Conservation (phyloP, 169 alveolate species). For the Plasmodium gaboni region DNA sequence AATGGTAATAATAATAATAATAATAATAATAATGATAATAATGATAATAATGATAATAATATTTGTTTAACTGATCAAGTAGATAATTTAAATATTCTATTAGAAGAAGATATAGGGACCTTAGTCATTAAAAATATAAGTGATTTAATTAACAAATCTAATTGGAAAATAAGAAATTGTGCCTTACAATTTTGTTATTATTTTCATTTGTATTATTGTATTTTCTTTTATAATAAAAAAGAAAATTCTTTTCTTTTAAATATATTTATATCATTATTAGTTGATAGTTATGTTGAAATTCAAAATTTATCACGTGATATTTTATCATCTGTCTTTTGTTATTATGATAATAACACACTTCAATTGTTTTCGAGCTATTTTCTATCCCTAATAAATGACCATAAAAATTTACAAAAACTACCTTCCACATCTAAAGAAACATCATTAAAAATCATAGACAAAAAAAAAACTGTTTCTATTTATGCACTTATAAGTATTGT, state of each 20-base stretch:
- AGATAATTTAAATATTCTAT: slow-evolving; percentile 8
- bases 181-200: slow-evolving; percentile 56
- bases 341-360: slow-evolving; percentile 37
- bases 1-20: neutral
- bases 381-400: slow-evolving; percentile 22
- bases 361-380: slow-evolving; percentile 27
- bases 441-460: slow-evolving; percentile 22
- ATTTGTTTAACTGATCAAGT: neutral
- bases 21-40: no score
- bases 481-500: slow-evolving; percentile 73
- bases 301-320: slow-evolving; percentile 62
- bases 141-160: slow-evolving; percentile 21
- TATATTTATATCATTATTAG: slow-evolving; percentile 64
- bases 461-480: slow-evolving; percentile 51
- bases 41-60: neutral
- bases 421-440: neutral
- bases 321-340: slow-evolving; percentile 56
- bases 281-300: slow-evolving; percentile 60
- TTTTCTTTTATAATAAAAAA: slow-evolving; percentile 33
- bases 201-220: slow-evolving; percentile 61
- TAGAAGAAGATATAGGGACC: slow-evolving; percentile 14
- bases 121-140: slow-evolving; percentile 16
- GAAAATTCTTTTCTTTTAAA: slow-evolving; percentile 51
- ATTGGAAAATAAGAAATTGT: slow-evolving; percentile 65
- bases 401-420: slow-evolving; percentile 12